Evolutionary conservation across 228 moss, liverwort and hornwort genomes (phyloP).

Genomic region (Sphagnum fallax): DNA sequence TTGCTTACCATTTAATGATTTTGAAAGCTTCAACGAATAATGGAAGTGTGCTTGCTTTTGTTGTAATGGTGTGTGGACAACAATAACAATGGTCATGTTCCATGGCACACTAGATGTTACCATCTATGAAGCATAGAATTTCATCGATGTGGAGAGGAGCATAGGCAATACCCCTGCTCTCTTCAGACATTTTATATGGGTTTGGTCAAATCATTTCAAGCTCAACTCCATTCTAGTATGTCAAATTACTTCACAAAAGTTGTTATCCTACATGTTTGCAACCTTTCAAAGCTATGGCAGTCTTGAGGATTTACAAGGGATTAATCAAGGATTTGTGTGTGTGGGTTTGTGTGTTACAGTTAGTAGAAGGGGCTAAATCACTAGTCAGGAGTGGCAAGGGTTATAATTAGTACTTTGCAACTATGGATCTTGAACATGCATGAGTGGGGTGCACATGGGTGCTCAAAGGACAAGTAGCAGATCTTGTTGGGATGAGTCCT

Average conservation of each 20-base stretch:
- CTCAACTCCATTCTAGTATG: neutral
- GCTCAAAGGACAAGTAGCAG: constrained; percentile 61
- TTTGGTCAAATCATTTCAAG: neutral
- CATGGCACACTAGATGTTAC: constrained; percentile 73
- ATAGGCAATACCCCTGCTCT: constrained; percentile 30
- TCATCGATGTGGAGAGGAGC: constrained; percentile 38
- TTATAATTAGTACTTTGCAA: constrained; percentile 36
- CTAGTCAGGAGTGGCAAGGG: constrained; percentile 31
- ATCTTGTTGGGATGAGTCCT: constrained; percentile 50
- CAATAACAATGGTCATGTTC: constrained; percentile 52
- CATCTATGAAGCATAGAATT: constrained; percentile 39
- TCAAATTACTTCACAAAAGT: neutral
- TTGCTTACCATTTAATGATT: too few species aligned
- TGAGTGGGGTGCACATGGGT: constrained; percentile 75
- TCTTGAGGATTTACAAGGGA: neutral
- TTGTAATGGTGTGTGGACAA: too few species aligned
- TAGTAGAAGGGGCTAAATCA: constrained; percentile 34
- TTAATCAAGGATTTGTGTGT: neutral
- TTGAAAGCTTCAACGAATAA: too few species aligned
- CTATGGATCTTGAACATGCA: constrained; percentile 43
- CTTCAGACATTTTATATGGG: constrained; percentile 11
- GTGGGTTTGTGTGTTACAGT: constrained; percentile 16
- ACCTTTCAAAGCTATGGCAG: neutral
- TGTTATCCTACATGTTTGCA: neutral
- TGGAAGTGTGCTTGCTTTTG: too few species aligned